Conservation (phyloP, 495 filamentous ascomycete genomes). For the Durotheca rogersii region DNA sequence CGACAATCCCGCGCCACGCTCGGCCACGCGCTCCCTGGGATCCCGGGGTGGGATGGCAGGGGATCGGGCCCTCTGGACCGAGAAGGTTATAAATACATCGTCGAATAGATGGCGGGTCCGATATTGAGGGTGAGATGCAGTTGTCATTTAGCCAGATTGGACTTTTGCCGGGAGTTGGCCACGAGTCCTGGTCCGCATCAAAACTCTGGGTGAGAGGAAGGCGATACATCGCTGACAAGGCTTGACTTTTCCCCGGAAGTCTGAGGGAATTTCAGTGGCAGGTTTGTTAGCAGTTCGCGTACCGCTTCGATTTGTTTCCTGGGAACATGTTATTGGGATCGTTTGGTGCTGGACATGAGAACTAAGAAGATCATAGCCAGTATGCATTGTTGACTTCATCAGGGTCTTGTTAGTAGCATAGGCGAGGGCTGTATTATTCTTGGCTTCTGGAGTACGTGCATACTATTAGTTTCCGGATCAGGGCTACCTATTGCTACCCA, state of each 20-base stretch:
- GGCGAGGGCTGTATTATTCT: too few species aligned
- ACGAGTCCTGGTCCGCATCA: conserved; percentile 3
- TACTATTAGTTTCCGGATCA: too few species aligned
- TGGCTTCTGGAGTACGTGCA: too few species aligned
- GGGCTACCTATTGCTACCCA: neutral
- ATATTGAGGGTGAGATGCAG: conserved; percentile 29
- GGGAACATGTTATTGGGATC: too few species aligned
- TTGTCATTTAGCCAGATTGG: conserved; percentile 30
- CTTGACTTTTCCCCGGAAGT: neutral
- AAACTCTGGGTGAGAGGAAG: conserved; percentile 3
- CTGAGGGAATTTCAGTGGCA: neutral
- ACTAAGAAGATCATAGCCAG: too few species aligned
- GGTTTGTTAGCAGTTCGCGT: neutral
- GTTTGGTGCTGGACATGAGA: too few species aligned
- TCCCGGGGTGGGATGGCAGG: conserved; percentile 16
- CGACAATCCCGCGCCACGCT: conserved; percentile 23
- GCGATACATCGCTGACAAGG: neutral
- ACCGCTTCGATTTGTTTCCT: too few species aligned
- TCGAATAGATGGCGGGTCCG: conserved; percentile 22
- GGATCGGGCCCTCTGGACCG: conserved; percentile 18
- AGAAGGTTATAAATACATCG: conserved; percentile 18
- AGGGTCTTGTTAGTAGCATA: too few species aligned
- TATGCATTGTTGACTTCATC: too few species aligned
- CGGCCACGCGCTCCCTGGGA: conserved; percentile 23
- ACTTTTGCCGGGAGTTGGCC: conserved; percentile 25